Evolutionary conservation across 306 rosid genomes (phyloP), one percentile per base, ranked within the genome.

Genomic region (Bauhinia variegata): DNA sequence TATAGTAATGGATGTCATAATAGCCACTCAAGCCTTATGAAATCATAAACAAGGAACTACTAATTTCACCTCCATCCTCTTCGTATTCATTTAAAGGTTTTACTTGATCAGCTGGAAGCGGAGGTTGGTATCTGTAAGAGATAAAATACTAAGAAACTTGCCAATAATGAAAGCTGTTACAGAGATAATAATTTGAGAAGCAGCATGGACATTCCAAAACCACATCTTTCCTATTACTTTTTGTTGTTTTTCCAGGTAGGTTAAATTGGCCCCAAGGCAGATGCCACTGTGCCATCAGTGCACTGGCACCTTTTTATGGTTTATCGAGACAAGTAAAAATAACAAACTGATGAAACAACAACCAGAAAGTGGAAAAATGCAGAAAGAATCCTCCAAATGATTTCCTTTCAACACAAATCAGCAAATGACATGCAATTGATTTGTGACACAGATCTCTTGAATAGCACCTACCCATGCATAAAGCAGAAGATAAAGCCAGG

Each of bases 91-190:
- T 88, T 58, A 81, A 79, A 15, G 88, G 97, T 82, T 82, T 91
- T 70, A 89, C 96, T 83, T 87, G 92, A 72, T 91, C 96, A 39
- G 49, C 85, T 2, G 95, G 90, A 62, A 88, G 84, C 60, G 97
- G 97, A 51, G 87, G 68, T 68, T 91, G 97, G 53, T 91, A 87
- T 66, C 97, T 91, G 79, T 65, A 78, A 36, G 28, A 13, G 57
- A 41, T 34, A 12, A 28, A 43, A 53, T 5, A 77, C 51, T 49
- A 5, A 48, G 39, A 56, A 73, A 74, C 54, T 71, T 41, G 49
- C 12, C 52, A 67, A 68, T 44, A 46, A 34, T 11, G 1, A 13
- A 19, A 13, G 12, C 38, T 54, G 23, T 10, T 2, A 15, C 28
- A 37, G 61, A 37, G 31, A 4, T 11, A 49, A 37, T 12, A 57